Evolutionary conservation across 2,329 filamentous ascomycete genomes (phyloP).

Genomic region (Helicocarpus griseus): DNA sequence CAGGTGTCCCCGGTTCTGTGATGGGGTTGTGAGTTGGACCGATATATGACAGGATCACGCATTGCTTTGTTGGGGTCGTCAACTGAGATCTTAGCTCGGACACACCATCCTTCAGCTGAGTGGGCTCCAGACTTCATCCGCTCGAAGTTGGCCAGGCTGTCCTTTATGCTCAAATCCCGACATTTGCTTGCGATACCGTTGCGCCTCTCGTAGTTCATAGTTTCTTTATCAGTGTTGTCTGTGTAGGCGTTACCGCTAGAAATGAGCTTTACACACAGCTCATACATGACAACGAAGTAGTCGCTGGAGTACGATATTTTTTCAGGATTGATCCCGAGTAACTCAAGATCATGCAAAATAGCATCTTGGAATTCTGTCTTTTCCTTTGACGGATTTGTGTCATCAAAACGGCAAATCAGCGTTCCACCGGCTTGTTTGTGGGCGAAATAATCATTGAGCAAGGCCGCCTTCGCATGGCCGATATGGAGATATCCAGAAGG

Average conservation of each 20-base stretch:
- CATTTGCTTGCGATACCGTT: constrained; percentile 66
- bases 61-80: constrained; percentile 83
- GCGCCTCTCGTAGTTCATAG: constrained; percentile 70
- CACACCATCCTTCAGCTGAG: constrained; percentile 68
- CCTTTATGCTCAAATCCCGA: constrained; percentile 62
- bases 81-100: constrained; percentile 75
- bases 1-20: constrained; percentile 46
- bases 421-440: constrained; percentile 45
- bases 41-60: constrained; percentile 85
- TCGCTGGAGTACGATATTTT: constrained; percentile 75
- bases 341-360: constrained; percentile 73
- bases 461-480: constrained; percentile 23
- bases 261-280: constrained; percentile 68
- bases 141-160: constrained; percentile 69
- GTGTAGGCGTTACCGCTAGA: constrained; percentile 73
- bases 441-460: constrained; percentile 25
- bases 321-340: constrained; percentile 79
- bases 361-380: constrained; percentile 86
- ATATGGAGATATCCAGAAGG: constrained; percentile 48
- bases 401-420: constrained; percentile 76
- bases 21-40: constrained; percentile 60
- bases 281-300: constrained; percentile 79
- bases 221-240: constrained; percentile 75
- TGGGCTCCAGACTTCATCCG: constrained; percentile 81
- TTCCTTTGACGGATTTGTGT: constrained; percentile 88